Conservation (phyloP, 1,284 basidiomycete genomes). For the Irpex sp. region DNA sequence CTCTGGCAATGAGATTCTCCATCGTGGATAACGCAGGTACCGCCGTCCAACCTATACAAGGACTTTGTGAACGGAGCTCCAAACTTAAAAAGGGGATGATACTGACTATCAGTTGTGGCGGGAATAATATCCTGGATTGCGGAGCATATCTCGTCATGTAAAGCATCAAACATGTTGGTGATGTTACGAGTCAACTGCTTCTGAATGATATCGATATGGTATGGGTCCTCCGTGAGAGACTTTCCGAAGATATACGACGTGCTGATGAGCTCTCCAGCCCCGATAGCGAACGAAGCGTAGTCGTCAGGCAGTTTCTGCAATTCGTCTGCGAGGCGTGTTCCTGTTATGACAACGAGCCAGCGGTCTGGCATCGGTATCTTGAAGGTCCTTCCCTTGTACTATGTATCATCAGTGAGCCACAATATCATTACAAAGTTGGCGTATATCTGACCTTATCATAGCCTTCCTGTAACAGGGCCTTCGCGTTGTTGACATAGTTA, state of each 20-base stretch:
- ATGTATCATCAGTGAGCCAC: neutral
- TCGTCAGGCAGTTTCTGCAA: conserved; percentile 32
- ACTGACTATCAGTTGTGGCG: conserved; percentile 20
- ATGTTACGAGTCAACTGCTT: conserved; percentile 36
- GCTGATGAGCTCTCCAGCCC: conserved; percentile 77
- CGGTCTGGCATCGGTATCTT: conserved; percentile 27
- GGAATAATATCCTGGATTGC: conserved; percentile 31
- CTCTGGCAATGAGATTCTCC: conserved; percentile 9
- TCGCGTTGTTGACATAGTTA: conserved; percentile 28
- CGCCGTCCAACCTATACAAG: conserved; percentile 3
- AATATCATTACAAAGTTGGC: neutral
- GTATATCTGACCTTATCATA: conserved; percentile 29
- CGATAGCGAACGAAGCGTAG: conserved; percentile 65
- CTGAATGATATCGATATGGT: conserved; percentile 34
- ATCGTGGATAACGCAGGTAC: conserved; percentile 6
- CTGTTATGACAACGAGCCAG: conserved; percentile 32
- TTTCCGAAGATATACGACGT: conserved; percentile 45
- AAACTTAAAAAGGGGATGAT: neutral
- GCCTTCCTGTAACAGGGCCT: conserved; percentile 32
- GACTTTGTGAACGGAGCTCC: neutral
- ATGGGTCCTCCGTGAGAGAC: conserved; percentile 29
- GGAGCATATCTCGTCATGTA: conserved; percentile 34
- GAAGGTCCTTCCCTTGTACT: conserved; percentile 31
- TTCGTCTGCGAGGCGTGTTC: conserved; percentile 30
- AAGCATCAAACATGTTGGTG: conserved; percentile 28